phyloP scores from a whole-genome alignment of 2,329 filamentous ascomycete species.

The Nothophaeocryptopus gaeumannii region DNA sequence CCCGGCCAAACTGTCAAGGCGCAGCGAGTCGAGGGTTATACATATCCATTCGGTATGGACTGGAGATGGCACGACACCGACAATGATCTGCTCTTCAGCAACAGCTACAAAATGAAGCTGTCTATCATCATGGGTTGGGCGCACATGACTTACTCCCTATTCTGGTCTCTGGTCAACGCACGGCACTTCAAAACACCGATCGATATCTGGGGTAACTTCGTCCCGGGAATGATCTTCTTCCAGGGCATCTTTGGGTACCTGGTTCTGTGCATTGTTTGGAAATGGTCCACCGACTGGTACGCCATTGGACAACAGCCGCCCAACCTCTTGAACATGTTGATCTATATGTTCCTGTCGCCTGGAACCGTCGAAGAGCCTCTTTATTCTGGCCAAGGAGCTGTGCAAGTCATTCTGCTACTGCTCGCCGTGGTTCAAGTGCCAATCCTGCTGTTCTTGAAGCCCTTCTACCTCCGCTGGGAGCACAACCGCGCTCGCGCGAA shows the following conservation, averaged over 20 bases:
- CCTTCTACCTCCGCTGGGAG: constrained; percentile 90
- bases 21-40: constrained; percentile 65
- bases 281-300: constrained; percentile 90
- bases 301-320: constrained; percentile 67
- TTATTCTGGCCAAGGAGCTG: constrained; percentile 70
- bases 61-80: constrained; percentile 96
- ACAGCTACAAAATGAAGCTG: constrained; percentile 99
- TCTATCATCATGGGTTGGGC: constrained; percentile 96
- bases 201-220: constrained; percentile 95
- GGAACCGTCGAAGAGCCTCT: constrained; percentile 71
- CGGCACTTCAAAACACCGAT: constrained; percentile 91
- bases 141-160: constrained; percentile 98
- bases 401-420: constrained; percentile 77
- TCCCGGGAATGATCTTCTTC: constrained; percentile 99
- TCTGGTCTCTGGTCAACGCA: constrained; percentile 88
- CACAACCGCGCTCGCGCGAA: constrained; percentile 82
- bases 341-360: constrained; percentile 97
- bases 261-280: constrained; percentile 90
- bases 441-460: constrained; percentile 88
- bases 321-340: constrained; percentile 95
- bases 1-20: constrained; percentile 58
- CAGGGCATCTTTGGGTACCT: constrained; percentile 98
- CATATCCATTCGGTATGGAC: constrained; percentile 93
- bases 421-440: constrained; percentile 85
- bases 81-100: constrained; percentile 91